Evolutionary conservation across 768 basidiomycete species (phyloP).

Genomic region (Leucocoprinus leucothites): DNA sequence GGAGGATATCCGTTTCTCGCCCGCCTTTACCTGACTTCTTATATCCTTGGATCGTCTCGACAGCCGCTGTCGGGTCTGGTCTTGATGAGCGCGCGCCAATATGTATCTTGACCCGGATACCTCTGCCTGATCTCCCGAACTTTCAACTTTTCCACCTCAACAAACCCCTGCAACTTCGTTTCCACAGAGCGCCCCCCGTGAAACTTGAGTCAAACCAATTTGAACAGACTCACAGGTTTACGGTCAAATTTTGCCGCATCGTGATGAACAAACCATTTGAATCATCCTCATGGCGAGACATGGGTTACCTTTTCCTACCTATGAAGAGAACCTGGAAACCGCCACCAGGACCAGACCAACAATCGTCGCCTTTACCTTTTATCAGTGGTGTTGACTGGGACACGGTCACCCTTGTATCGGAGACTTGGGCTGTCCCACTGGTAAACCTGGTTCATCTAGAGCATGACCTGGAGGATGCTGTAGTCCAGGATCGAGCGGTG

Average conservation of each 20-base stretch:
- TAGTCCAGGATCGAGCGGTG: constrained; percentile 75
- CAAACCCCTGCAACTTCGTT: constrained; percentile 35
- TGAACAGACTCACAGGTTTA: constrained; percentile 54
- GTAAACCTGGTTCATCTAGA: constrained; percentile 34
- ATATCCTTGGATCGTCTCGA: constrained; percentile 5
- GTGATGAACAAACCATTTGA: constrained; percentile 66
- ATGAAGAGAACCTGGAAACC: constrained; percentile 38
- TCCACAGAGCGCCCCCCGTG: constrained; percentile 48
- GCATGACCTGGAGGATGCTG: constrained; percentile 52
- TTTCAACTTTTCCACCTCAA: constrained; percentile 64
- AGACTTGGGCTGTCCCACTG: constrained; percentile 50
- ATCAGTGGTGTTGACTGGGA: constrained; percentile 61
- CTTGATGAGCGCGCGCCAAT: constrained; percentile 39
- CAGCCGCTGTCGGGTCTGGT: background rate
- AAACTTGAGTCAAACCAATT: constrained; percentile 43
- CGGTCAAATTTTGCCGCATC: constrained; percentile 57
- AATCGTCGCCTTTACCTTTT: constrained; percentile 32
- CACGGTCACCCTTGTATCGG: constrained; percentile 46
- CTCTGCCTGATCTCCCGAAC: constrained; percentile 53
- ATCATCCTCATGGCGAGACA: constrained; percentile 44
- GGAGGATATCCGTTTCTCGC: background rate
- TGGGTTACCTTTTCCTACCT: constrained; percentile 69
- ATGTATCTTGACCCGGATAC: constrained; percentile 61
- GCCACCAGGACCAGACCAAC: constrained; percentile 11
- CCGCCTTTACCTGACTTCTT: constrained; percentile 2